Base-by-base conservation (phyloP, 2,329 filamentous ascomycete genomes). In the Botrytis fabae region DNA sequence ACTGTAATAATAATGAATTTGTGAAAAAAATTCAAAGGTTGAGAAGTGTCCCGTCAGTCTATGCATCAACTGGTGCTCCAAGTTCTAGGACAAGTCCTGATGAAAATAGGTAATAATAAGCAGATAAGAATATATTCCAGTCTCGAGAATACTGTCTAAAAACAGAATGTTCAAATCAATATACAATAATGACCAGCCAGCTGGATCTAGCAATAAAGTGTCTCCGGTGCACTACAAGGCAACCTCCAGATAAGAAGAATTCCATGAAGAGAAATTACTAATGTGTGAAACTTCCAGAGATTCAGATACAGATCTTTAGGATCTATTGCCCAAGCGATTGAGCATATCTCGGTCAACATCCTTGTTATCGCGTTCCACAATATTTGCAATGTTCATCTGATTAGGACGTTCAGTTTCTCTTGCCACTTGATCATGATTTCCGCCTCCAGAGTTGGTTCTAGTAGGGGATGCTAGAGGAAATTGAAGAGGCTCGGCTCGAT, bases 271-370 rank as follows among this genome's bases (percentile, higher is more conserved):
- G 6, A 35, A 25, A 65, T 9, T 22, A 22, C 7, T 46, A 3
- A 14, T 20, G 35, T 59, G 54, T 61, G 32, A 16, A 4, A 12
- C 54, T 2, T 32, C n/a, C 16, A 18, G 14, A 28, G 28, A 57
- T 28, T 28, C n/a, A 28, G 14, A 28, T 32, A 8, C 14, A 18
- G 16, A 25, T 28, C 14, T 57, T 54, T 28, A 66, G 20, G 22
- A 28, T 40, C 14, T 51, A 25, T 20, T n/a, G 44, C 77, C 78
- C 35, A 81, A 75, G 18, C 79, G 76, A 54, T 75, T 77, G 51
- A 81, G 74, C 80, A 81, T 81, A 61, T 74, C 77, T 68, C 78
- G 74, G 71, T 81, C 80, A 62, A 81, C 78, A 65, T 79, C 79
- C 7, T 75, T 76, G 68, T n/a, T 77, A 77, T 74, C 78, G 71